Conservation (phyloP, 345 rosid species). For the Pelargonium nanum region DNA sequence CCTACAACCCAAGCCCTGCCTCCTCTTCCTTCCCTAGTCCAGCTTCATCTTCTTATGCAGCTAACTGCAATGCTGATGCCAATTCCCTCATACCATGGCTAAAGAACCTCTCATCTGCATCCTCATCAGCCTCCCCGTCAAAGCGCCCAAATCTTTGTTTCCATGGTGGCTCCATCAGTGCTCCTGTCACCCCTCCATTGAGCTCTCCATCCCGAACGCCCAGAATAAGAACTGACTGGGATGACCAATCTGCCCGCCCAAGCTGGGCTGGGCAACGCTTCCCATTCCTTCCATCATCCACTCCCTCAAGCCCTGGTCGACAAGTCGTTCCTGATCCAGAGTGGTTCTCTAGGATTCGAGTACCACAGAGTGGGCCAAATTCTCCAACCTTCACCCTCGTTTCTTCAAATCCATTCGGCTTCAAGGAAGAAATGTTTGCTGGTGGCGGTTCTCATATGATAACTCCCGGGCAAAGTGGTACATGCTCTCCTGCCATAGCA, state of each 20-base stretch:
- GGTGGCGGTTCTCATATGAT: constrained; percentile 75
- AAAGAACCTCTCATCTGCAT: constrained; percentile 76
- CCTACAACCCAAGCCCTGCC: constrained; percentile 81
- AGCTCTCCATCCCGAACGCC: constrained; percentile 92
- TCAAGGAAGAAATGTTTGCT: constrained; percentile 46
- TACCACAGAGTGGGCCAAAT: constrained; percentile 62
- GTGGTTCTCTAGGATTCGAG: constrained; percentile 73
- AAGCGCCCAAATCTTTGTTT: constrained; percentile 56
- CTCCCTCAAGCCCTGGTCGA: constrained; percentile 88
- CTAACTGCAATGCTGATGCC: constrained; percentile 51
- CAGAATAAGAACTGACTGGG: constrained; percentile 50
- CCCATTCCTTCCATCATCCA: constrained; percentile 63
- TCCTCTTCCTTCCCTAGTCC: constrained; percentile 90
- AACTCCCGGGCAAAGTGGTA: constrained; percentile 96
- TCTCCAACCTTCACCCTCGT: constrained; percentile 93
- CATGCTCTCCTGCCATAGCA: constrained; percentile 85
- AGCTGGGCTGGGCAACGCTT: constrained; percentile 41
- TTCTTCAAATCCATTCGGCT: constrained; percentile 64
- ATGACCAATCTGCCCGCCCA: constrained; percentile 40
- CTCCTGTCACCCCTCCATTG: constrained; percentile 97
- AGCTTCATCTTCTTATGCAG: constrained; percentile 54
- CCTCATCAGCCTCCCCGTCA: constrained; percentile 80
- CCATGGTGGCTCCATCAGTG: constrained; percentile 86
- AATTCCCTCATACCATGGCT: constrained; percentile 91
- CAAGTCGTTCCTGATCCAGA: constrained; percentile 69